Conservation (phyloP, 1,284 basidiomycete genomes). For the Ganoderma leucocontextum region DNA sequence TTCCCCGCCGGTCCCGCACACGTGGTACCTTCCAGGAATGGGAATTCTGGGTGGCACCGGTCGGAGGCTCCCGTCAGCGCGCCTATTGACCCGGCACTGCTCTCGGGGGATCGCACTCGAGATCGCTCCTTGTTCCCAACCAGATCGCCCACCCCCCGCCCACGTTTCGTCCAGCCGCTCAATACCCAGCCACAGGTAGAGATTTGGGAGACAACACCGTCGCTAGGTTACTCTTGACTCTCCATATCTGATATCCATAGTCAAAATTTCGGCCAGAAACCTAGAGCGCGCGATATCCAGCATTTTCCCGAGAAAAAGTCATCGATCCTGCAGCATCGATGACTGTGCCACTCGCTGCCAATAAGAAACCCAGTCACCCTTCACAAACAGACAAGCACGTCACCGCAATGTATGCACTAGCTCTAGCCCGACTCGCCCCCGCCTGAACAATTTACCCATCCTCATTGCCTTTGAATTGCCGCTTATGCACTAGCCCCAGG, state of each 20-base stretch:
- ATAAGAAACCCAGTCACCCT: background rate
- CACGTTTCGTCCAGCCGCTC: conserved; percentile 16
- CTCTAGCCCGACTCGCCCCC: background rate
- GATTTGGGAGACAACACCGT: background rate
- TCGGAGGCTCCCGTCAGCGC: conserved; percentile 7
- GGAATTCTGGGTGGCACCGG: conserved; percentile 6
- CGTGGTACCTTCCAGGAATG: conserved; percentile 4
- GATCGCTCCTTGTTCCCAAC: background rate
- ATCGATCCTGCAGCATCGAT: conserved; percentile 6
- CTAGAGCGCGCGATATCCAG: background rate
- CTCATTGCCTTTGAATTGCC: background rate
- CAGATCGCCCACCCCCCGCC: conserved; percentile 6
- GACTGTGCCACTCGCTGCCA: background rate
- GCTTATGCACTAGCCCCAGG: background rate
- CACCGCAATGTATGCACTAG: background rate
- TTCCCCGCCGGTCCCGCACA: conserved; percentile 9
- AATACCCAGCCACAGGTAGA: background rate
- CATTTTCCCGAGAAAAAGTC: background rate
- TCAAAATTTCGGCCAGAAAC: background rate
- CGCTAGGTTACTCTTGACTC: conserved; percentile 3
- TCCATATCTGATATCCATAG: background rate
- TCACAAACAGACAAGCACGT: background rate
- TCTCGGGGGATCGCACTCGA: background rate
- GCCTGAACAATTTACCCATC: background rate
- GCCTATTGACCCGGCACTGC: background rate